A percentile compares a stretch with the other conserved stretches of the same genome.
These are phyloP conservation scores for Dendrobium chrysotoxum DNA, from an alignment of 106 monocot genomes.

Conservation along the genomic window DNA sequence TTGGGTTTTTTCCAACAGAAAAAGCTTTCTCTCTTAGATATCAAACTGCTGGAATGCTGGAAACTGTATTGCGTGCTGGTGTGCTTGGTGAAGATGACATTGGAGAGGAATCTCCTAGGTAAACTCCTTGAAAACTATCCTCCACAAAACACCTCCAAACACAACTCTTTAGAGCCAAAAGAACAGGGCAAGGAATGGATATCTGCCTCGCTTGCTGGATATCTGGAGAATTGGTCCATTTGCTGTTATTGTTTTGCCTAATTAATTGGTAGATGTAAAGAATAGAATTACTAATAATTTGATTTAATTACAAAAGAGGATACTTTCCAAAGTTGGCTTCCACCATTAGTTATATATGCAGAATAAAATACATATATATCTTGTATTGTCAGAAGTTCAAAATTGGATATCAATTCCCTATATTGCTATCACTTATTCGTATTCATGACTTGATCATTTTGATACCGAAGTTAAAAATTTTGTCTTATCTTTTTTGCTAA, in stretches of 20 bases:
- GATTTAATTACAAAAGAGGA: neutral
- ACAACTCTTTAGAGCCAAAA: neutral
- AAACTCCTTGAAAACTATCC: neutral
- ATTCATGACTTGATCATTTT: neutral
- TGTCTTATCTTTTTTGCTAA: neutral
- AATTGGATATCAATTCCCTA: neutral
- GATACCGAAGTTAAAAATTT: neutral
- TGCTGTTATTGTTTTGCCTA: neutral
- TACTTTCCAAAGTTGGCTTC: neutral
- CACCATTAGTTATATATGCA: neutral
- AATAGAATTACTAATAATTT: neutral
- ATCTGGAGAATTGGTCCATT: neutral
- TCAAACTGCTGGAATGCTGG: conserved; percentile 95
- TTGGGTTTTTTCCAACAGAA: conserved; percentile 82
- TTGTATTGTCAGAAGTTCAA: neutral
- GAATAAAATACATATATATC: neutral
- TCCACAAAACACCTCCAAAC: neutral
- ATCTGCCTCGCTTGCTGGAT: neutral
- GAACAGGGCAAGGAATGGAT: neutral
- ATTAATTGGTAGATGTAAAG: neutral
- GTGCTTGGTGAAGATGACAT: conserved; percentile 97
- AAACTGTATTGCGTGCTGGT: conserved; percentile 78
- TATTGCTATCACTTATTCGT: neutral
- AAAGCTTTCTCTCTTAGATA: conserved; percentile 92
- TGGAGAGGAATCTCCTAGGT: conserved; percentile 91